Evolutionary conservation across 1,139 yeast species (phyloP).

Genomic region (Kurtzmaniella quercitrusa): DNA sequence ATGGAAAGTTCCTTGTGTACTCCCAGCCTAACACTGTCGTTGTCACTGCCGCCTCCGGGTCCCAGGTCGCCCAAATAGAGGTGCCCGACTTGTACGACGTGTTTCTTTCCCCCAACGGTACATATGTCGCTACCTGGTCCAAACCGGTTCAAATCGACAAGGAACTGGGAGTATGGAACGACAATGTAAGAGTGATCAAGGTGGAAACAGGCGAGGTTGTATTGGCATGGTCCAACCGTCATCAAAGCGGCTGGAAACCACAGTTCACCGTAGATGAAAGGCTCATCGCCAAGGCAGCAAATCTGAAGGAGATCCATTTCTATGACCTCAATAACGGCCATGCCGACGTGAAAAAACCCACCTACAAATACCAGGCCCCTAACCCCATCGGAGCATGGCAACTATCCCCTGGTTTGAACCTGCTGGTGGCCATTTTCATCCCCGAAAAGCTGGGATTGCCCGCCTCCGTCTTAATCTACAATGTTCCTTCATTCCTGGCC

Average conservation of each 20-base stretch:
- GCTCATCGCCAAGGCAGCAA: slow-evolving; percentile 59
- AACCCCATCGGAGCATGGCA: slow-evolving; percentile 49
- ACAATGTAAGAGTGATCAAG: slow-evolving; percentile 76
- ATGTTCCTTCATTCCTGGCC: slow-evolving; percentile 67
- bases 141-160: slow-evolving; percentile 62
- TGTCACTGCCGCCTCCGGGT: slow-evolving; percentile 46
- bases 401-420: slow-evolving; percentile 85
- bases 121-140: slow-evolving; percentile 84
- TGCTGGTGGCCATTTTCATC: slow-evolving; percentile 86
- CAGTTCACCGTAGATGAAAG: slow-evolving; percentile 81
- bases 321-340: slow-evolving; percentile 40
- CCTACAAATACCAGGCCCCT: slow-evolving; percentile 60
- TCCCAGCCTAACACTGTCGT: slow-evolving; percentile 54
- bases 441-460: slow-evolving; percentile 87
- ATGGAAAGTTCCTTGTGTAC: slow-evolving; percentile 55
- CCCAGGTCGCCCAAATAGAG: slow-evolving; percentile 20
- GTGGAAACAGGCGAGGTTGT: slow-evolving; percentile 37
- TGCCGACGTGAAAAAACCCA: slow-evolving; percentile 46
- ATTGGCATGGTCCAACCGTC: slow-evolving; percentile 71
- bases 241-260: slow-evolving; percentile 88
- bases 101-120: slow-evolving; percentile 86
- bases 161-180: slow-evolving; percentile 64
- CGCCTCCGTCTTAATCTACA: slow-evolving; percentile 80
- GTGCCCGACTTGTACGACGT: slow-evolving; percentile 71
- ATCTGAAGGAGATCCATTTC: slow-evolving; percentile 66